Base-by-base conservation (phyloP, 2,329 filamentous ascomycete genomes). In the Colletotrichum sp. region DNA sequence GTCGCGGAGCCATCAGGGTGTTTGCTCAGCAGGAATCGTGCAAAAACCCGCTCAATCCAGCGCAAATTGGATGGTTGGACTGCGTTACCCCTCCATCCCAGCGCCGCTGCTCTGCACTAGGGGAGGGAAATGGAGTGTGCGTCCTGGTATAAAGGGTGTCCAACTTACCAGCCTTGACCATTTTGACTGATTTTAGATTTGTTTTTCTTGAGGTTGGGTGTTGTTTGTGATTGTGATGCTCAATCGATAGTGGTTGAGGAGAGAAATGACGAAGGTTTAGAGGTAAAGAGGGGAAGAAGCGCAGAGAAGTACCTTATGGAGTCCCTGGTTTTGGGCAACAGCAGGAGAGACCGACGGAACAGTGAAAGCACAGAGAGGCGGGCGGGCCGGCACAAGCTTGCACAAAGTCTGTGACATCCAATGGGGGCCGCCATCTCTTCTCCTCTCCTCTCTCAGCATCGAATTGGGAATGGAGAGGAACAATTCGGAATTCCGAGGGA, bases 81-180 rank as follows among this genome's bases (percentile, higher is more conserved):
- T 80, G 78, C 78, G 73, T 77, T 77, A 78, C 79, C 76, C 80
- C 81, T 74, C 78, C 78, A 74, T 77, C 76, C 76, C 71, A 36
- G 52, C 36, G 43, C 69, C 25, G 58, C 60, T 52, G 72, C 61
- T 71, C 52, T 77, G 64, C 64, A 69, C 64, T 52, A 69, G 70
- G 36, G 64, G 27, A 61, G 28, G 56, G 70, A 77, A 79, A 79
- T 80, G 79, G 77, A 79, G 30, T 70, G 76, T 32, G 76, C 70
- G 76, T 77, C 65, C 65, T 56, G 69, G 65, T 78, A 79, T 77
- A 77, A 78, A 78, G 78, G 72, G 79, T 72, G 79, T 70, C 30
- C 67, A 77, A 92, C 94, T 85, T 92, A 98, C 95, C 95, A 89
- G 96, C 96, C 92, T 98, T 98, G 91, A 98, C 96, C 96, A 98